These are phyloP conservation scores for Millerago galiae DNA, from an alignment of 805 yeast genomes.

Conservation along the genomic window DNA sequence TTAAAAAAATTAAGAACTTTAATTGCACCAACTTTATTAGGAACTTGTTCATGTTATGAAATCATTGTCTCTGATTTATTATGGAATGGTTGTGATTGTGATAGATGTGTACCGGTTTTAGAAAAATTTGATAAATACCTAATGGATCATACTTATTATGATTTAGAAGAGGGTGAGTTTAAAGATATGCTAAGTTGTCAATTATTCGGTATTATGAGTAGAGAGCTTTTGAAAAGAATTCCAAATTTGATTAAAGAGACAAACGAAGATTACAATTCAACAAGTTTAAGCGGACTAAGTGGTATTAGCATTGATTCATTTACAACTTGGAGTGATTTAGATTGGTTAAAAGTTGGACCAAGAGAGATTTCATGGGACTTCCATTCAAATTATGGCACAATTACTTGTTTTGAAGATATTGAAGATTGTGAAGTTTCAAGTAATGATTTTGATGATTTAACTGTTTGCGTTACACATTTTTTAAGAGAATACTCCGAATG, in stretches of 20 bases:
- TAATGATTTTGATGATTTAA: constrained; percentile 34
- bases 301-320: background rate
- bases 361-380: constrained; percentile 37
- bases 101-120: constrained; percentile 42
- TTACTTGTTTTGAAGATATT: constrained; percentile 33
- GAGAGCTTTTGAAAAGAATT: constrained; percentile 32
- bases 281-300: background rate
- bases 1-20: constrained; percentile 36
- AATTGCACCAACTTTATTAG: constrained; percentile 53
- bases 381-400: constrained; percentile 35
- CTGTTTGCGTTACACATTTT: constrained; percentile 41
- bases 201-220: constrained; percentile 47
- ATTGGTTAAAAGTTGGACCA: constrained; percentile 27
- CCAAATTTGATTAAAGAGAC: constrained; percentile 1
- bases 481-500: constrained; percentile 35
- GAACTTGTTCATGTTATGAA: constrained; percentile 61
- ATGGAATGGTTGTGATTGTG: constrained; percentile 76
- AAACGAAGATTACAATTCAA: background rate
- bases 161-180: constrained; percentile 36
- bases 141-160: constrained; percentile 58
- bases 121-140: constrained; percentile 52
- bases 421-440: constrained; percentile 38
- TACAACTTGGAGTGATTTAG: constrained; percentile 23
- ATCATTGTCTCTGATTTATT: constrained; percentile 60
- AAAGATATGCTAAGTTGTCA: constrained; percentile 58